phyloP scores from a whole-genome alignment of 2,329 filamentous ascomycete species.

The Amphichorda felina region DNA sequence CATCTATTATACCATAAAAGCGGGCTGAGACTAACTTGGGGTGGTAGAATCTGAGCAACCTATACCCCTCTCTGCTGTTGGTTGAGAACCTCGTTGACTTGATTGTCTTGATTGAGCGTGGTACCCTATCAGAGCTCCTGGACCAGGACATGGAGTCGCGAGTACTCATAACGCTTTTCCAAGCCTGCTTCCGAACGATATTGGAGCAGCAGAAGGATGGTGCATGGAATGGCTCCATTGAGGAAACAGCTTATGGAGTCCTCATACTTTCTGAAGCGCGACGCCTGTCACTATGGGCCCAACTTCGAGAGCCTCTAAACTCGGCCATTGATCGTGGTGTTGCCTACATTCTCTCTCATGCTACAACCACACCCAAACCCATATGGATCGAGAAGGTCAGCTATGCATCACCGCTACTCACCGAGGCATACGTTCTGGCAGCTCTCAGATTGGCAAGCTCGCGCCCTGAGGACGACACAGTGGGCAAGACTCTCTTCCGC shows the following conservation, averaged over 20 bases:
- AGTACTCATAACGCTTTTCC: conserved; percentile 5
- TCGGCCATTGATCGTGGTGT: conserved; percentile 3
- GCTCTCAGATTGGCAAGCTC: conserved; percentile 4
- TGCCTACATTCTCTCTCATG: conserved; percentile 3
- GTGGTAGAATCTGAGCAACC: conserved; percentile 4
- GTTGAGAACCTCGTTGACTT: conserved; percentile 4
- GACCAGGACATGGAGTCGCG: conserved; percentile 1
- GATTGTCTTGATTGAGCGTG: conserved; percentile 1
- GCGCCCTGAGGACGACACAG: no score
- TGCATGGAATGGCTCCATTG: conserved; percentile 6
- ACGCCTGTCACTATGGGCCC: conserved; percentile 3
- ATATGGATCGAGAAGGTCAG: conserved; percentile 9
- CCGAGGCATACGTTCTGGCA: conserved; percentile 7
- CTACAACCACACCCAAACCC: background rate
- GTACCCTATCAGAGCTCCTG: conserved; percentile 1
- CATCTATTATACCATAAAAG: no score
- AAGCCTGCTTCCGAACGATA: conserved; percentile 5
- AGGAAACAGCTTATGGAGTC: conserved; percentile 7
- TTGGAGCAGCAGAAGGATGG: conserved; percentile 5
- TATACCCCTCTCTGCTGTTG: conserved; percentile 7
- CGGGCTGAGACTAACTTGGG: no score
- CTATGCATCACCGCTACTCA: conserved; percentile 5
- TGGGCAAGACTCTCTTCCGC: background rate
- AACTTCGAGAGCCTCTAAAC: conserved; percentile 2
- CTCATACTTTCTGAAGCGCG: conserved; percentile 5